These are phyloP conservation scores for Thalassiosira hispida DNA, from an alignment of 352 stramenopile species.

Conservation along the genomic window DNA sequence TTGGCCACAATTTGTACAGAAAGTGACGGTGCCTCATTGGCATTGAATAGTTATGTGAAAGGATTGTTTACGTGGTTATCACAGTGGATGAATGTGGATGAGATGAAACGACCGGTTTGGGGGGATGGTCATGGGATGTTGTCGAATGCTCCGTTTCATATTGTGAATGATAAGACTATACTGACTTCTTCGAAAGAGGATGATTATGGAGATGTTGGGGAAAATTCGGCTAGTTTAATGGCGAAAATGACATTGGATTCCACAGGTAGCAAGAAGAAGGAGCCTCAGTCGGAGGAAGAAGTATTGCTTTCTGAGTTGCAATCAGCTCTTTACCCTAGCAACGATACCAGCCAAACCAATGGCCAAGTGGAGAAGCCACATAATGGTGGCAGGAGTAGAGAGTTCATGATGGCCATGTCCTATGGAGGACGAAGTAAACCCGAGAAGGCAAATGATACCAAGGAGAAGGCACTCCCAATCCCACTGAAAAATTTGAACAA, in stretches of 20 bases:
- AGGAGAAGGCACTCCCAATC: slow-evolving; percentile 42
- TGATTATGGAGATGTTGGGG: slow-evolving; percentile 19
- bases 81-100: slow-evolving; percentile 56
- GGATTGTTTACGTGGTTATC: slow-evolving; percentile 69
- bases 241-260: slow-evolving; percentile 29
- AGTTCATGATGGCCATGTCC: slow-evolving; percentile 47
- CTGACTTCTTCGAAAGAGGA: slow-evolving; percentile 16
- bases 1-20: slow-evolving; percentile 76
- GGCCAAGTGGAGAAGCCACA: slow-evolving; percentile 9
- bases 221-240: slow-evolving; percentile 46
- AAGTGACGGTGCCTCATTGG: slow-evolving; percentile 52
- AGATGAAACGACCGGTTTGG: slow-evolving; percentile 44
- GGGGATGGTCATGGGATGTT: slow-evolving; percentile 42
- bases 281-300: slow-evolving; percentile 34
- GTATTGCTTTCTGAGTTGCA: slow-evolving; percentile 43
- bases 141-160: slow-evolving; percentile 55
- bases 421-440: slow-evolving; percentile 19
- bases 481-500: slow-evolving; percentile 55
- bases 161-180: slow-evolving; percentile 40
- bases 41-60: slow-evolving; percentile 56
- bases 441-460: neutral
- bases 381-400: slow-evolving; percentile 31
- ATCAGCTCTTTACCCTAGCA: slow-evolving; percentile 25
- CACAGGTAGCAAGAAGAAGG: neutral
- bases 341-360: neutral